phyloP scores from a whole-genome alignment of 106 monocot genomes.

The Phalaenopsis aphrodite region DNA sequence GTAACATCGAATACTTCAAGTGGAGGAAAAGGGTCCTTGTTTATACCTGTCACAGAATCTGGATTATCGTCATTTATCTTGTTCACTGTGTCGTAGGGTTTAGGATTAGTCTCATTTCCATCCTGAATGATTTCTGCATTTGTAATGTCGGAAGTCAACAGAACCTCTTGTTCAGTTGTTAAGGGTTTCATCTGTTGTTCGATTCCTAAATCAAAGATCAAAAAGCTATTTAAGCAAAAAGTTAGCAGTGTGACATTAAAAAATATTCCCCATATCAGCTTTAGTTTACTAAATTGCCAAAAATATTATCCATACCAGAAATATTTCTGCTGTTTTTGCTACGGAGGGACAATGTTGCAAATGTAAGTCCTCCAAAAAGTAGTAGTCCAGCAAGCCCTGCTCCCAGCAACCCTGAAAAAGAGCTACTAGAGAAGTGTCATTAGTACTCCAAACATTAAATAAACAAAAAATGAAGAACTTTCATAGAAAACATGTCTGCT shows the following conservation, averaged over 20 bases:
- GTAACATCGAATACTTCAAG: conserved; percentile 26
- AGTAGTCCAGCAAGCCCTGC: conserved; percentile 70
- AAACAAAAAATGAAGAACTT: neutral
- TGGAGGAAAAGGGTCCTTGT: conserved; percentile 18
- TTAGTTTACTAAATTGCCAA: neutral
- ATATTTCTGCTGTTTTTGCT: conserved; percentile 36
- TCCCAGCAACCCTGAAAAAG: conserved; percentile 77
- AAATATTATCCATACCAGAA: conserved; percentile 21
- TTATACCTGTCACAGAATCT: conserved; percentile 33
- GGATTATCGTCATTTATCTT: conserved; percentile 7
- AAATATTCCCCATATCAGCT: neutral
- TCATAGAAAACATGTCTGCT: neutral
- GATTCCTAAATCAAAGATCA: conserved; percentile 28
- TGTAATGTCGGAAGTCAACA: conserved; percentile 26
- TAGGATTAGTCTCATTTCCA: conserved; percentile 8
- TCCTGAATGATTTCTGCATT: conserved; percentile 17
- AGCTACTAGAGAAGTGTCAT: conserved; percentile 63
- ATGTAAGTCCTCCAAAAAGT: conserved; percentile 58
- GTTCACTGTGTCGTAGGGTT: conserved; percentile 13
- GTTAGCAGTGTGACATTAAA: neutral
- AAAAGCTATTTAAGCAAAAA: neutral
- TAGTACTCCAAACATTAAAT: conserved; percentile 40
- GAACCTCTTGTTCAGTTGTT: conserved; percentile 36
- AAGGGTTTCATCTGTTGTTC: conserved; percentile 52
- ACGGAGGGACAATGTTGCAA: conserved; percentile 63